These are phyloP conservation scores for Zygoascus tannicola DNA, from an alignment of 805 yeast species.

Conservation along the genomic window DNA sequence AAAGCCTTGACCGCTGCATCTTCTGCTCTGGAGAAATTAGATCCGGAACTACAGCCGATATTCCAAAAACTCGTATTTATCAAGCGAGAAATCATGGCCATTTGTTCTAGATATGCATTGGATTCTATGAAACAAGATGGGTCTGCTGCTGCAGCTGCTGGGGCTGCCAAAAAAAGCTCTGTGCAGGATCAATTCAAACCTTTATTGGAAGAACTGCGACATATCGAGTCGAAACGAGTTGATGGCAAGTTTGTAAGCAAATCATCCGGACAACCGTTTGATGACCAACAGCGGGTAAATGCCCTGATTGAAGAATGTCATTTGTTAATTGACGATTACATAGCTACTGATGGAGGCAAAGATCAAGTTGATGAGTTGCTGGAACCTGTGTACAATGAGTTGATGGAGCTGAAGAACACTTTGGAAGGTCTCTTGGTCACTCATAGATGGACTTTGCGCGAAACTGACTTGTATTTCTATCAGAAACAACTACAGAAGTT, in stretches of 20 bases:
- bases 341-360: slow-evolving; percentile 31
- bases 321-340: slow-evolving; percentile 59
- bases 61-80: slow-evolving; percentile 54
- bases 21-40: slow-evolving; percentile 44
- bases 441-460: slow-evolving; percentile 95
- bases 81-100: slow-evolving; percentile 50
- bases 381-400: slow-evolving; percentile 50
- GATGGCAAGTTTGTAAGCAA: slow-evolving; percentile 42
- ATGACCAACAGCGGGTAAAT: slow-evolving; percentile 25
- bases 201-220: slow-evolving; percentile 33
- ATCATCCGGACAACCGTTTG: slow-evolving; percentile 18
- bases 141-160: slow-evolving; percentile 15
- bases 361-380: slow-evolving; percentile 38
- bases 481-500: slow-evolving; percentile 65
- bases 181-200: slow-evolving; percentile 19
- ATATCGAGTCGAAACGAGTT: slow-evolving; percentile 42
- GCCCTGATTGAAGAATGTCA: slow-evolving; percentile 70
- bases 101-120: slow-evolving; percentile 32
- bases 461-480: slow-evolving; percentile 82
- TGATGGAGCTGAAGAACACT: slow-evolving; percentile 57
- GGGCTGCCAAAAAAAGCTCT: background rate
- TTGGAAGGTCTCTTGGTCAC: slow-evolving; percentile 81
- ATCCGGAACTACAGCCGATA: slow-evolving; percentile 39
- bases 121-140: slow-evolving; percentile 6
- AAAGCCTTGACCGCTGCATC: slow-evolving; percentile 49